Percentiles rank a stretch among this genome's conserved stretches.
Evolutionary conservation across 441 rosid genomes (phyloP).

Genomic region (Francoa sonchifolia): DNA sequence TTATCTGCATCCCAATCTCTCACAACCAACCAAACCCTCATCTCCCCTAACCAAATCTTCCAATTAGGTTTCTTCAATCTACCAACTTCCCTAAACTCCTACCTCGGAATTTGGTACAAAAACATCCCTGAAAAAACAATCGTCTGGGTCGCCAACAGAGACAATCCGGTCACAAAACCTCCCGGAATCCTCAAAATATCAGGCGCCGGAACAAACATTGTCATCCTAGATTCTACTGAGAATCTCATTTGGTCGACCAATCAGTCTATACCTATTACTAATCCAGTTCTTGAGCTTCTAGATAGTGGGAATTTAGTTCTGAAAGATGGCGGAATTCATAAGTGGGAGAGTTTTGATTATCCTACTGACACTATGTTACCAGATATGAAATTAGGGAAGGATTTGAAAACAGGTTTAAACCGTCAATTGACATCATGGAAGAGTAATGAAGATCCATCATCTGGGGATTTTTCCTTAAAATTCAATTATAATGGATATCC

Average conservation of each 20-base stretch:
- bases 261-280: neutral
- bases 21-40: neutral
- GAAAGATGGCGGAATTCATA: neutral
- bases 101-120: slow-evolving; percentile 5
- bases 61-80: slow-evolving; percentile 4
- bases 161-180: neutral
- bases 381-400: slow-evolving; percentile 15
- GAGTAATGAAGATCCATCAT: slow-evolving; percentile 11
- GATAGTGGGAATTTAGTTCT: slow-evolving; percentile 29
- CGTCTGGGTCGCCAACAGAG: slow-evolving; percentile 7
- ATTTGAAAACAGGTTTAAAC: neutral
- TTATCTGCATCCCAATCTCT: neutral
- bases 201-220: neutral
- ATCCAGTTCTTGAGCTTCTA: slow-evolving; percentile 9
- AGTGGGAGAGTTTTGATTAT: slow-evolving; percentile 17
- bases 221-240: neutral
- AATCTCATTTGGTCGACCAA: slow-evolving; percentile 15
- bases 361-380: slow-evolving; percentile 12
- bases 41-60: neutral
- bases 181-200: neutral
- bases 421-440: slow-evolving; percentile 9
- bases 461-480: slow-evolving; percentile 5
- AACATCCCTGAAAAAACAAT: neutral
- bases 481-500: neutral
- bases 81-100: neutral